Evolutionary conservation across 2,329 filamentous ascomycete genomes (phyloP).

Genomic region (Aspergillus sp.): DNA sequence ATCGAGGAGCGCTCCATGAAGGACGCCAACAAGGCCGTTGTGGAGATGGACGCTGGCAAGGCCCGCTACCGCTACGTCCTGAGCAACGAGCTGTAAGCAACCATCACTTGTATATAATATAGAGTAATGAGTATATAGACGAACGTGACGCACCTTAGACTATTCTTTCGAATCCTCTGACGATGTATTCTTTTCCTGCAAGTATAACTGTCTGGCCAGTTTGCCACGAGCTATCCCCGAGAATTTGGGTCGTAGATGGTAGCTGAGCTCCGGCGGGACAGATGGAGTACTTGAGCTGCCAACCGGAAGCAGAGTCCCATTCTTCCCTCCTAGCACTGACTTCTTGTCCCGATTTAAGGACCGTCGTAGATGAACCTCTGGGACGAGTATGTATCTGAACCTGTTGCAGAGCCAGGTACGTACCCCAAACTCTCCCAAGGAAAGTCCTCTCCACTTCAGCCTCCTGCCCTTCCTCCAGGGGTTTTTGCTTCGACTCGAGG

Average conservation of each 20-base stretch:
- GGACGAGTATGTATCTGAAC: slow-evolving; percentile 20
- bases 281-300: slow-evolving; percentile 10
- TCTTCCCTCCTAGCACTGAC: slow-evolving; percentile 36
- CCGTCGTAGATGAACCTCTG: slow-evolving; percentile 11
- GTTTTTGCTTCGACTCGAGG: slow-evolving; percentile 27
- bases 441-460: slow-evolving; percentile 31
- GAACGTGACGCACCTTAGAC: neutral
- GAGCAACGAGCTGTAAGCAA: slow-evolving; percentile 39
- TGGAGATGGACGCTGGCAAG: slow-evolving; percentile 46
- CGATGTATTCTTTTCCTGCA: slow-evolving; percentile 22
- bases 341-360: slow-evolving; percentile 25
- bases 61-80: slow-evolving; percentile 49
- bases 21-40: slow-evolving; percentile 45
- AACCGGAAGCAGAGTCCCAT: slow-evolving; percentile 14
- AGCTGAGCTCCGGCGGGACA: slow-evolving; percentile 10
- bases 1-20: slow-evolving; percentile 43
- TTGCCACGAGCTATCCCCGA: slow-evolving; percentile 18
- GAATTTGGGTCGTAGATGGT: slow-evolving; percentile 25
- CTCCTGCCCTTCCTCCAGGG: slow-evolving; percentile 19
- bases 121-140: slow-evolving; percentile 10
- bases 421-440: slow-evolving; percentile 34
- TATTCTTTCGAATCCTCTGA: slow-evolving; percentile 33
- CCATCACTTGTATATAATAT: neutral
- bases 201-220: slow-evolving; percentile 24
- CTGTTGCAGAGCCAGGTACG: slow-evolving; percentile 34